Evolutionary conservation across 148 eudicot genomes (phyloP), one percentile per base, ranked within the genome.

Genomic region (Nepenthes gracilis): DNA sequence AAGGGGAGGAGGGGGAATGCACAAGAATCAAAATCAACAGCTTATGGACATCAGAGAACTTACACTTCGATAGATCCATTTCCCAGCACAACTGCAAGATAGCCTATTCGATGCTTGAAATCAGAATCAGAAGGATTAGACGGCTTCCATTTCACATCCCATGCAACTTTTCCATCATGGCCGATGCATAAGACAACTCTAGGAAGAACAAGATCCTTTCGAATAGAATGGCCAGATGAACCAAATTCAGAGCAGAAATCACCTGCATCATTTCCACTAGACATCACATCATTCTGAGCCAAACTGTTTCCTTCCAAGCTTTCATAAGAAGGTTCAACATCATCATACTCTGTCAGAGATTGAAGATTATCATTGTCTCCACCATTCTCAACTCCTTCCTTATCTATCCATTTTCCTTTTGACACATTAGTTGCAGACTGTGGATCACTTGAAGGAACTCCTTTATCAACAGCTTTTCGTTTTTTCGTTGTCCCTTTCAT

Each of bases 61-160:
- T 79, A 92, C 99, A 93, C 99, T 86, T 93, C 99, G 36, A 93
- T 67, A 51, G 85, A 84, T 74, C 96, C 99, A 75, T 77, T 81
- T 59, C 99, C 99, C 52, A 93, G 82, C 73, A 83, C 77, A 66
- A 86, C 99, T 67, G 99, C 99, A 76, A 93, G 95, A 83, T 93
- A 84, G 57, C 99, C 99, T 87, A 93, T 77, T 65, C 81, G 74
- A 57, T 78, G 66, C 68, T 68, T 80, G 69, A 77, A 75, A 43
- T 61, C 65, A 57, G 79, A 58, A 47, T 72, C 74, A 66, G 11
- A 57, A 40, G 60, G 69, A 75, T 36, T 68, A 59, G 43, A 69
- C 14, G 97, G 97, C 58, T 74, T 69, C 96, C 95, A 93, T 71
- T 93, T 93, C 59, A 84, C 85, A 81, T 88, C 99, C 96, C 96